A percentile compares a stretch with the other conserved stretches of the same genome.
Conservation (phyloP, 257 asterid species). For the Solanum pennellii region DNA sequence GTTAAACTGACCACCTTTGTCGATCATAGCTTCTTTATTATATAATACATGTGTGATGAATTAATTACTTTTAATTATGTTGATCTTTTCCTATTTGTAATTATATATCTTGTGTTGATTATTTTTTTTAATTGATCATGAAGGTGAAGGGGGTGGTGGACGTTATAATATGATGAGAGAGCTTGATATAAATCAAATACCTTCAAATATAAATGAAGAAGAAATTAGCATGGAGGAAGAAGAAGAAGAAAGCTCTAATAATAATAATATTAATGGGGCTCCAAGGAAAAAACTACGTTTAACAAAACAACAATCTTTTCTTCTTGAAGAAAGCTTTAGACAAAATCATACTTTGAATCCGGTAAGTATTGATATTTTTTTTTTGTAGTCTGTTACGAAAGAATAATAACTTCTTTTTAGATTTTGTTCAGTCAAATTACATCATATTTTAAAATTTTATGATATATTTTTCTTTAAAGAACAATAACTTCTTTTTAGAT, state of each 20-base stretch:
- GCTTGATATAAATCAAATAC: constrained; percentile 56
- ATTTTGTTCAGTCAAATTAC: too few relatives aligned
- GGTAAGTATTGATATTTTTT: constrained; percentile 13
- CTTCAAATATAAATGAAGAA: constrained; percentile 20
- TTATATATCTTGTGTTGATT: neutral
- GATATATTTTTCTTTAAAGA: neutral
- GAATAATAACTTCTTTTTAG: neutral
- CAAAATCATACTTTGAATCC: constrained; percentile 62
- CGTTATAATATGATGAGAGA: constrained; percentile 20
- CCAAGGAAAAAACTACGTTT: constrained; percentile 71
- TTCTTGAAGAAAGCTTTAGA: constrained; percentile 71
- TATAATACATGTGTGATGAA: too few relatives aligned
- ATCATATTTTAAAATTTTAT: neutral
- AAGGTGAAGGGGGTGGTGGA: constrained; percentile 30
- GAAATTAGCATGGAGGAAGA: constrained; percentile 41
- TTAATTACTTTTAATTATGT: neutral
- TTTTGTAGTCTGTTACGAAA: too few relatives aligned
- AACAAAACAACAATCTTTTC: constrained; percentile 56
- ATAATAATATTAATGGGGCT: constrained; percentile 3
- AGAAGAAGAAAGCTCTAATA: constrained; percentile 25
- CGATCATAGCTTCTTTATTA: neutral
- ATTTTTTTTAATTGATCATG: neutral
- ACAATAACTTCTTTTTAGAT: too few relatives aligned
- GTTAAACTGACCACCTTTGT: neutral
- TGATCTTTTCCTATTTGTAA: neutral